Conservation (phyloP, 2,329 filamentous ascomycete genomes). For the Botrytis deweyae region DNA sequence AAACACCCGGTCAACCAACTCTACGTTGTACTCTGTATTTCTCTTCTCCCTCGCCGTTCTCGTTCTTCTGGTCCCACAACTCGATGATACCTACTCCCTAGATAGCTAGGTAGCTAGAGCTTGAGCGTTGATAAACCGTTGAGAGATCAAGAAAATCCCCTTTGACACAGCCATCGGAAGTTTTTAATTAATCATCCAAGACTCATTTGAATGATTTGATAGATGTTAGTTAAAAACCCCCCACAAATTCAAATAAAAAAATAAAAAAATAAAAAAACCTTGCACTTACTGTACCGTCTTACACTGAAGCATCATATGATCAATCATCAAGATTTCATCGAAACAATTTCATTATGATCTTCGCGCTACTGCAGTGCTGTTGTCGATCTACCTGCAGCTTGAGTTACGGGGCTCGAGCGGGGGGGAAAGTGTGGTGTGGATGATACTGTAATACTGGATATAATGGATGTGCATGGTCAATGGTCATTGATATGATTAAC, state of each 20-base stretch:
- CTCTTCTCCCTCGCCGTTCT: not conserved
- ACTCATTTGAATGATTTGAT: not conserved
- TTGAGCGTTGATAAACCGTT: not conserved
- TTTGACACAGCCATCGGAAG: not conserved
- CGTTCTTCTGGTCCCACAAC: not conserved
- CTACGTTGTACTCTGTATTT: not conserved
- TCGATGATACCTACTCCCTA: not conserved
- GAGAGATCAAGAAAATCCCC: not conserved
- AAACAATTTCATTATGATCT: not conserved
- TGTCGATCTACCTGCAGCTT: constrained; percentile 7
- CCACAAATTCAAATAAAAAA: not conserved
- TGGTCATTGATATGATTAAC: not conserved
- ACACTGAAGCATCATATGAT: constrained; percentile 14
- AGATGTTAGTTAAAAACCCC: not conserved
- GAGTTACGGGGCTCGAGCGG: not conserved
- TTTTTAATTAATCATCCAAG: not conserved
- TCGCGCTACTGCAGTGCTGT: constrained; percentile 7
- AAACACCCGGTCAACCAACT: not conserved
- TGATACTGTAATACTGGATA: not conserved
- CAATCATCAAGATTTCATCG: constrained; percentile 4
- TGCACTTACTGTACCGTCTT: not conserved
- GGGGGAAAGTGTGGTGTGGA: not conserved
- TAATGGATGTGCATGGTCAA: not conserved
- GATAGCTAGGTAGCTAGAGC: not conserved
- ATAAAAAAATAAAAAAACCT: not conserved